Percentiles rank a stretch among this genome's conserved stretches.
These are phyloP conservation scores for Sporothrix curviconia DNA, from an alignment of 2,329 filamentous ascomycete species.

Conservation along the genomic window DNA sequence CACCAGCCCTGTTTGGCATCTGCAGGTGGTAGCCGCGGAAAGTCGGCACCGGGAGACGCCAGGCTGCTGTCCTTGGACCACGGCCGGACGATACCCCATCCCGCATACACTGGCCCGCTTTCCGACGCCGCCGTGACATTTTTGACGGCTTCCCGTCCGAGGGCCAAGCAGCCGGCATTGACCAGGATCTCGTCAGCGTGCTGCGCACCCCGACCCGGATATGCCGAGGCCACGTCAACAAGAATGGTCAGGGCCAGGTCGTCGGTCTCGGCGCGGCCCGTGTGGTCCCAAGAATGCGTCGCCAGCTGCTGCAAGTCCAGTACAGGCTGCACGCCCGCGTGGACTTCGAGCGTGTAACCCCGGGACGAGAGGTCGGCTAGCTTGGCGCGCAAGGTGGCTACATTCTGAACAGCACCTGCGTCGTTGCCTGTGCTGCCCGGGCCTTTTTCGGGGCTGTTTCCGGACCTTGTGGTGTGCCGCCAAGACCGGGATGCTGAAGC, in stretches of 20 bases:
- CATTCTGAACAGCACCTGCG: constrained; percentile 21
- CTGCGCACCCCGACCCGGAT: constrained; percentile 52
- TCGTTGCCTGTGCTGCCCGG: not conserved
- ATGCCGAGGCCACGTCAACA: constrained; percentile 65
- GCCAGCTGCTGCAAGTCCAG: constrained; percentile 76
- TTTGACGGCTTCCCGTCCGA: constrained; percentile 67
- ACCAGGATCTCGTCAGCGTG: constrained; percentile 59
- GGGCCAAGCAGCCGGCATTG: constrained; percentile 60
- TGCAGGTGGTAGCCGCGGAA: constrained; percentile 28
- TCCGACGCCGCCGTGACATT: constrained; percentile 25
- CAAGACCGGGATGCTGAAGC: constrained; percentile 47
- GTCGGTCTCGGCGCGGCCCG: constrained; percentile 24
- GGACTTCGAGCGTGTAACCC: constrained; percentile 55
- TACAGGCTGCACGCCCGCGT: constrained; percentile 69
- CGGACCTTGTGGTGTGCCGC: not conserved
- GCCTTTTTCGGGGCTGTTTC: no score
- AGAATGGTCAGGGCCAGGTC: constrained; percentile 62
- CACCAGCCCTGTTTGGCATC: constrained; percentile 42
- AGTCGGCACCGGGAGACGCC: constrained; percentile 6
- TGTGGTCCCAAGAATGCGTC: constrained; percentile 50
- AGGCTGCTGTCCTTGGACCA: constrained; percentile 34
- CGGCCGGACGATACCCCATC: constrained; percentile 62
- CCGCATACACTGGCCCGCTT: constrained; percentile 42
- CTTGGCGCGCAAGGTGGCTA: constrained; percentile 32
- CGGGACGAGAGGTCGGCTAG: constrained; percentile 33